phyloP scores from a whole-genome alignment of 164 flowering plant genomes.

The Euptelea pleiosperma region DNA sequence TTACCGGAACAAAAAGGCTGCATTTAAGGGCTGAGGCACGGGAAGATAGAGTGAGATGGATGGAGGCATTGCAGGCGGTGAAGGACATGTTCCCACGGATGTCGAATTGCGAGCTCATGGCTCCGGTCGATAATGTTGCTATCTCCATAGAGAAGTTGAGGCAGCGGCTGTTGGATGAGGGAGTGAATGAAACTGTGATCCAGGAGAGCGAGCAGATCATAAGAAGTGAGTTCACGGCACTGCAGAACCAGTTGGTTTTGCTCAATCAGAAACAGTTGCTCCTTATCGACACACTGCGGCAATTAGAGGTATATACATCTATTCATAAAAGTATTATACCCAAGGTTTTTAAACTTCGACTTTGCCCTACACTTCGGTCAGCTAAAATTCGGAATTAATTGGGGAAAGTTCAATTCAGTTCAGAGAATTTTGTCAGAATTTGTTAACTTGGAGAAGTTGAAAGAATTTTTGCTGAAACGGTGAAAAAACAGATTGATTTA shows the following conservation, averaged over 20 bases:
- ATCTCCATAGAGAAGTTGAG: constrained; percentile 75
- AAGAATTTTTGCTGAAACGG: constrained; percentile 2
- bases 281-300: constrained; percentile 66
- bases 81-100: constrained; percentile 87
- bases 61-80: constrained; percentile 85
- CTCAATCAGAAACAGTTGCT: constrained; percentile 77
- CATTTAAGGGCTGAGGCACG: constrained; percentile 73
- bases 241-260: constrained; percentile 57
- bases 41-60: constrained; percentile 67
- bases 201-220: no score
- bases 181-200: constrained; percentile 62
- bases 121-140: no score
- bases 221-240: no score
- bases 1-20: constrained; percentile 81
- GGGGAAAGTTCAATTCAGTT: no score
- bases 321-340: no score
- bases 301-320: constrained; percentile 83
- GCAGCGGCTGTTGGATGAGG: constrained; percentile 61
- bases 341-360: no score
- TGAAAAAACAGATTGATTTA: no score
- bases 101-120: constrained; percentile 82
- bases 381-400: no score
- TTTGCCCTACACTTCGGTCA: no score
- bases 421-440: no score
- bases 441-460: no score